Evolutionary conservation across 2,329 filamentous ascomycete species (phyloP), one percentile per base, ranked within the genome.

Genomic region (Diplodia sapinea): DNA sequence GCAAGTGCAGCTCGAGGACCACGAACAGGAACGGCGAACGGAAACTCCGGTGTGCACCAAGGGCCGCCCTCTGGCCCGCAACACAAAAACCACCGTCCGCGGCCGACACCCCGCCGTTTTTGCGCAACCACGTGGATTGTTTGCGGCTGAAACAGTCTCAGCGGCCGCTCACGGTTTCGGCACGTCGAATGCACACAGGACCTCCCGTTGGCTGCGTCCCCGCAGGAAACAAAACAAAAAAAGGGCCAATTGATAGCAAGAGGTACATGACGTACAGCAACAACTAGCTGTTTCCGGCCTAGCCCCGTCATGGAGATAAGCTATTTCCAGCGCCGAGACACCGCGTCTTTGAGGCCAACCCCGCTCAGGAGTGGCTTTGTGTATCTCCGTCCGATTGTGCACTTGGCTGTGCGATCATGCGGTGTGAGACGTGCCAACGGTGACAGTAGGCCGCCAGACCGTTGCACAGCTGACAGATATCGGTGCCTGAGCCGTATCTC

Each of bases 341-440:
- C 38, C 38, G 55, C 23, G 31, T n/a, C 26, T 29, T 31, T 51
- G 43, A 49, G 54, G 54, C 57, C 57, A 13, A 29, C 11, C 20
- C 47, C 59, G 31, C 29, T 51, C 59, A 63, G 59, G 59, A 51
- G 59, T 51, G 9, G 33, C 33, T 36, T 12, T 38, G 36, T 38
- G 7, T 36, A 36, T 12, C 8, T 12, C 11, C 36, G 36, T 11
- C 11, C 36, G 9, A 9, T 51, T 31, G 29, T 17, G 20, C 17
- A 9, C 4, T n/a, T 3, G 12, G 54, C 54, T 31, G n/a, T 59
- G 9, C 3, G 36, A n/a, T 33, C 8, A 33, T 55, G 51, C 29
- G 51, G 29, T 55, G 26, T 31, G 51, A 31, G 43, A 20, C 8
- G 15, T 47, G 40, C 8, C 40, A 8, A 5, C 43, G n/a, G 43